Evolutionary conservation across 352 stramenopile species (phyloP).

Genomic region (Aphanomyces euteiches): DNA sequence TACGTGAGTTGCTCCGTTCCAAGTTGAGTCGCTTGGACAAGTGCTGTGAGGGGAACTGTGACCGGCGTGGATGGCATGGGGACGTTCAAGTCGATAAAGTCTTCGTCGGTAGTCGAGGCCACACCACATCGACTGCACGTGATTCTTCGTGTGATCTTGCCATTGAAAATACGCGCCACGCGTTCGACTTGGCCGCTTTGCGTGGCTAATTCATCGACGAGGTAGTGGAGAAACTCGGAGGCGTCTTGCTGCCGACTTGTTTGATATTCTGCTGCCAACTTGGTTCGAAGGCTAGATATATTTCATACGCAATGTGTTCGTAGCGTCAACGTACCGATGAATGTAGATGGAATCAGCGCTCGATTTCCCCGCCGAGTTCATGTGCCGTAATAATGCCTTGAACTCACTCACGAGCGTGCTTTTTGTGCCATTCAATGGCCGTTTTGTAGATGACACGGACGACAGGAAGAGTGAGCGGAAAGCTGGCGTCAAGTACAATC

Average conservation of each 20-base stretch:
- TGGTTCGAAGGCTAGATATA: conserved; percentile 44
- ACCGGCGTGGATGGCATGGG: neutral
- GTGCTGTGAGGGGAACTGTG: neutral
- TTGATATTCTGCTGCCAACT: conserved; percentile 38
- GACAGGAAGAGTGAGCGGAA: neutral
- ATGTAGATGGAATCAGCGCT: conserved; percentile 56
- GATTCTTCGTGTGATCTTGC: neutral
- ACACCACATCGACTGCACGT: conserved; percentile 12
- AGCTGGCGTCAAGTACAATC: conserved; percentile 22
- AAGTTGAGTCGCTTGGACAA: conserved; percentile 11
- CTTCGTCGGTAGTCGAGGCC: neutral
- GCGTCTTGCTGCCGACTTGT: conserved; percentile 63
- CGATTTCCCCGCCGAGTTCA: conserved; percentile 31
- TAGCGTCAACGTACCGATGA: conserved; percentile 58
- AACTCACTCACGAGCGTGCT: conserved; percentile 31
- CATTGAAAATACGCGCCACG: neutral
- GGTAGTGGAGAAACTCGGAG: conserved; percentile 63
- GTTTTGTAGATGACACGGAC: neutral
- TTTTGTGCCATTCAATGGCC: conserved; percentile 8
- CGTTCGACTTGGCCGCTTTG: conserved; percentile 34
- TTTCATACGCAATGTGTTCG: too few species aligned
- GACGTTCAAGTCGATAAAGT: conserved; percentile 20
- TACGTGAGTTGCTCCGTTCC: conserved; percentile 19
- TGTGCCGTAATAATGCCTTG: conserved; percentile 35
- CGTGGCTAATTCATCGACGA: conserved; percentile 57